These are phyloP conservation scores for Kwoniella dejecticola DNA, from an alignment of 768 basidiomycete species.

Conservation along the genomic window DNA sequence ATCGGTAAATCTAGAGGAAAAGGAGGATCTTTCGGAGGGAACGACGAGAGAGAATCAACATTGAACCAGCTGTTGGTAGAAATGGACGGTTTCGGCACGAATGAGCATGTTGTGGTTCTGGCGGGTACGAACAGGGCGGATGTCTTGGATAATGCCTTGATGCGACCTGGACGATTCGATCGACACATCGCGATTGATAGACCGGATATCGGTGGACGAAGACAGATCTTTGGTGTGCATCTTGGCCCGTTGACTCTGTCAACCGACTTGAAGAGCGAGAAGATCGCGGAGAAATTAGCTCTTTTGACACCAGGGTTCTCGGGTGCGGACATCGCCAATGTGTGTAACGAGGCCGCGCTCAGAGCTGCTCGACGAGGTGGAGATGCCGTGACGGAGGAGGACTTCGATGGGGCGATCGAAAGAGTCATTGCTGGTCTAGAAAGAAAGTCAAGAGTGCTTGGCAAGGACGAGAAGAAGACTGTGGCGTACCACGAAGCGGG, in stretches of 20 bases:
- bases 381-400: conserved; percentile 73
- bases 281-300: conserved; percentile 86
- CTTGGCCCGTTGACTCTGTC: conserved; percentile 77
- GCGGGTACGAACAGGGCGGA: conserved; percentile 97
- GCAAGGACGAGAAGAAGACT: conserved; percentile 94
- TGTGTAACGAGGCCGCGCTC: conserved; percentile 95
- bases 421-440: conserved; percentile 96
- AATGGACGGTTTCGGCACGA: conserved; percentile 99
- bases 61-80: conserved; percentile 96
- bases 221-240: conserved; percentile 92
- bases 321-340: conserved; percentile 98
- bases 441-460: conserved; percentile 89
- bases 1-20: conserved; percentile 91
- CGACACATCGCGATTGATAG: conserved; percentile 92
- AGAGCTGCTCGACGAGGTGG: conserved; percentile 85
- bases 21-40: conserved; percentile 79
- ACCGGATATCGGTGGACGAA: conserved; percentile 89
- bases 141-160: conserved; percentile 89
- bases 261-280: conserved; percentile 40
- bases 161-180: conserved; percentile 98
- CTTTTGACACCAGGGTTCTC: conserved; percentile 98
- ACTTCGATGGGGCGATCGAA: conserved; percentile 98
- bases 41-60: conserved; percentile 96
- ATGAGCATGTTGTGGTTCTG: conserved; percentile 92
- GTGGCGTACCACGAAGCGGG: conserved; percentile 99